Base-by-base conservation (phyloP, 164 flowering plant genomes). In the Buxus sempervirens region DNA sequence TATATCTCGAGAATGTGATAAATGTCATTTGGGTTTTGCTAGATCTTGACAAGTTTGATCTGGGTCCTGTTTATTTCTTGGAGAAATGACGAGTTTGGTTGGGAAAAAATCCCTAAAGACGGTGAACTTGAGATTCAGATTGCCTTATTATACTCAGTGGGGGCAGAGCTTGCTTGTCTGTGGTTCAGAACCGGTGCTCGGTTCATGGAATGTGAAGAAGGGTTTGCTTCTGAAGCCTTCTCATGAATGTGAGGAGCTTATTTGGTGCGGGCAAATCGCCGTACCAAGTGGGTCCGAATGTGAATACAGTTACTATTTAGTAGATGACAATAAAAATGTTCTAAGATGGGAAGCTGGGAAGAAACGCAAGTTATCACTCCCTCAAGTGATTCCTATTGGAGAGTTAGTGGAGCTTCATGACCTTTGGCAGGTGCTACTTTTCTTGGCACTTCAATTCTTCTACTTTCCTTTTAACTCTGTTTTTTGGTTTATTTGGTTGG, bases 91-190 rank as follows among this genome's bases (percentile, higher is more conserved):
- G 78, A 77, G 81, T 76, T 72, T 77, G 70, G 88, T 83, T 58
- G 76, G 69, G 25, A 73, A 72, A 38, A 82, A 86, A 65, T 60
- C 81, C 8, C 24, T 57, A 62, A 87, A 81, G 65, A 79, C 85
- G 1, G 87, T 85, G 75, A 84, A 70, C 21, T 74, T 91, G 75
- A 76, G 81, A 69, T 94, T 94, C 73, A 83, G 87, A 60, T 64
- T 94, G 56, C 96, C 98, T 13, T 91, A 94, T 66, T 85, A 58
- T 58, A 94, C 98, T 57, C 85, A 90, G 0, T 94, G 98, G 98
- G 98, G 98, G 10, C 89, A 94, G 73, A 84, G 81, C 76, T 62
- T 94, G 51, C 70, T 91, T 0, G 91, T 94, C 0, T 88, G 91
- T 65, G 98, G 98, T 48, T 94, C 98, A 4, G 90, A 84, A 42